A percentile compares a stretch with the other conserved stretches of the same genome.
These are phyloP conservation scores for Chenopodium album DNA, from an alignment of 148 eudicot genomes.

Conservation along the genomic window DNA sequence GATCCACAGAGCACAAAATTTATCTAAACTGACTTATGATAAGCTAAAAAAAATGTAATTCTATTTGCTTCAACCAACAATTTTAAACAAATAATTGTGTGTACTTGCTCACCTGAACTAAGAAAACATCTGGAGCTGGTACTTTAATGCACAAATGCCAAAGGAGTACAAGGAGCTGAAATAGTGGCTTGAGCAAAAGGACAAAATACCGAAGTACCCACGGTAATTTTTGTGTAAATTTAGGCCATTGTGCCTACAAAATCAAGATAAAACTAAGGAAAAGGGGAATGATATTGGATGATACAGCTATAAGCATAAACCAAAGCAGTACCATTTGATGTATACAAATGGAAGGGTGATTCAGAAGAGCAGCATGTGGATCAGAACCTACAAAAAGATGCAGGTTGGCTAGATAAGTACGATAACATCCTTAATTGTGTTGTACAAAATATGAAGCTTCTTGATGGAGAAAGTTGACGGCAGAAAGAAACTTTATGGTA, in stretches of 20 bases:
- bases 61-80: neutral
- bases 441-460: neutral
- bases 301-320: neutral
- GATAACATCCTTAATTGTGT: neutral
- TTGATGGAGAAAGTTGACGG: neutral
- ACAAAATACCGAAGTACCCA: slow-evolving; percentile 57
- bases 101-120: slow-evolving; percentile 71
- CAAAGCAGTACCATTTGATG: slow-evolving; percentile 63
- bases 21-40: neutral
- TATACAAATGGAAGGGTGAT: slow-evolving; percentile 70
- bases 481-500: neutral
- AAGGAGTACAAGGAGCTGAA: slow-evolving; percentile 77
- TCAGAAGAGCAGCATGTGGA: slow-evolving; percentile 73
- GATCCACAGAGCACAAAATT: neutral
- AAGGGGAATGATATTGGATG: neutral
- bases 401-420: neutral
- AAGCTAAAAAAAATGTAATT: neutral
- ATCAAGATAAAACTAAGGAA: slow-evolving; percentile 11
- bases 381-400: slow-evolving; percentile 62
- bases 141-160: slow-evolving; percentile 89
- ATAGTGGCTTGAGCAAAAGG: slow-evolving; percentile 76
- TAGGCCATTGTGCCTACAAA: slow-evolving; percentile 83
- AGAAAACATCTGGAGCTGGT: slow-evolving; percentile 82
- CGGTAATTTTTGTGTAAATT: slow-evolving; percentile 50
- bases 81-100: neutral